phyloP scores from a whole-genome alignment of 208 protist genomes.

The Novymonas esmeraldas region DNA sequence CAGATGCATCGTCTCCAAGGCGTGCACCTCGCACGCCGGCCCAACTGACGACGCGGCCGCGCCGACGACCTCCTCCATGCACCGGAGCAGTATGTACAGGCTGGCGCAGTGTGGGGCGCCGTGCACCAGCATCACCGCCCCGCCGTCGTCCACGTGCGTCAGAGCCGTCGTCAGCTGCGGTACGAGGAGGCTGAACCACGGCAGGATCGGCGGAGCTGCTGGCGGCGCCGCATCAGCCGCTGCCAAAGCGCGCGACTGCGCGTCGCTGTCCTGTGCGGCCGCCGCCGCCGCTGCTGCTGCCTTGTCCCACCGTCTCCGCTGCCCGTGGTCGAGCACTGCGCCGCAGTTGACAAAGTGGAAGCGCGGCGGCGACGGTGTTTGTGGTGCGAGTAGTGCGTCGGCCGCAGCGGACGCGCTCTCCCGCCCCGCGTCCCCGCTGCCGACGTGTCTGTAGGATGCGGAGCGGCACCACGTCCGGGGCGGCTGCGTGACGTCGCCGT shows the following conservation, averaged over 20 bases:
- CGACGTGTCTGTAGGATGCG: neutral
- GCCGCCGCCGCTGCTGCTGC: neutral
- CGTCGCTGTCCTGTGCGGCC: neutral
- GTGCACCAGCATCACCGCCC: conserved; percentile 75
- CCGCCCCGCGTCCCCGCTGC: neutral
- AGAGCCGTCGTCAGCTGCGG: conserved; percentile 70
- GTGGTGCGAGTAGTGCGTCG: neutral
- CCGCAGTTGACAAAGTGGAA: conserved; percentile 84
- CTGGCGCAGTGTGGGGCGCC: conserved; percentile 76
- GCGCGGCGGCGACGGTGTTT: neutral
- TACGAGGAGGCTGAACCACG: conserved; percentile 79
- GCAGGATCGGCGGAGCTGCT: conserved; percentile 31
- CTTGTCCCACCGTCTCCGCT: conserved; percentile 38
- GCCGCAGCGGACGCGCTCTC: too few relatives aligned
- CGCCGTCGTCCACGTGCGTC: conserved; percentile 43
- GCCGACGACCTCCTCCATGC: conserved; percentile 33
- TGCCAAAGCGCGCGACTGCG: too few relatives aligned
- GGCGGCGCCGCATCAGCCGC: too few relatives aligned
- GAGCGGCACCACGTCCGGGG: conserved; percentile 28
- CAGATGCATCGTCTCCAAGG: conserved; percentile 77
- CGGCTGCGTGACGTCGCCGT: conserved; percentile 41
- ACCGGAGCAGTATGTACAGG: conserved; percentile 62
- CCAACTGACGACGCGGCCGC: neutral
- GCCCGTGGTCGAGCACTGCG: conserved; percentile 81
- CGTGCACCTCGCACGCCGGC: conserved; percentile 16